Evolutionary conservation across 164 flowering plant genomes (phyloP), one percentile per base, ranked within the genome.

Genomic region (Litsea cubeba): DNA sequence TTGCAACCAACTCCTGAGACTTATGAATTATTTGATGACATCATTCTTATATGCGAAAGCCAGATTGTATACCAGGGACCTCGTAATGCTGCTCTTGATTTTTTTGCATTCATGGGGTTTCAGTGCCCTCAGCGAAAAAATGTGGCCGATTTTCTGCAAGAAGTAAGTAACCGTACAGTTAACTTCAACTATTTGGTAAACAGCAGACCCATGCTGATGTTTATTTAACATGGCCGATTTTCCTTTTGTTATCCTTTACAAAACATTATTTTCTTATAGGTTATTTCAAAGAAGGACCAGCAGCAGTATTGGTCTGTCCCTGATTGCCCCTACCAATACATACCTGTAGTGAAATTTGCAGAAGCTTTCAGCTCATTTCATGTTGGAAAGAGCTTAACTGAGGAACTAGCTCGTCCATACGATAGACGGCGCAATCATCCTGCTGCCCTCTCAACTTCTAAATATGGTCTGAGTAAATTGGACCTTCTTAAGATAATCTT

Each of bases 1-100:
- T 87, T 96, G 81, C 99, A 96, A 77, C 98, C 97, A 75, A 92
- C 97, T 73, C 98, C 99, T 0, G 99, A 96, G 80, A 91, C 97
- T 18, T 96, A 90, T 49, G 94, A 94, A 79, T 75, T 96, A 75
- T 96, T 96, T 82, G 99, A 96, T 87, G 99, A 96, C 76, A 77
- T 96, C 40, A 88, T 96, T 66, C 94, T 96, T 75, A 77, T 96
- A 77, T 87, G 84, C 71, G 99, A 96, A 83, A 94, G 99, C 50
- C 89, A 91, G 67, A 91, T 96, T 78, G 89, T 94, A 20, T 96
- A 94, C 73, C 98, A 96, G 78, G 99, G 99, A 30, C 95, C 99
- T 18, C 88, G 97, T 60, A 84, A 83, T 68, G 35, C 81, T 75
- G 95, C 82, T 75, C 86, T 87, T 79, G 88, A 86, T 25, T 96